A percentile compares a stretch with the other conserved stretches of the same genome.
Evolutionary conservation across 257 asterid species (phyloP).

Genomic region (Coffea eugenioides): DNA sequence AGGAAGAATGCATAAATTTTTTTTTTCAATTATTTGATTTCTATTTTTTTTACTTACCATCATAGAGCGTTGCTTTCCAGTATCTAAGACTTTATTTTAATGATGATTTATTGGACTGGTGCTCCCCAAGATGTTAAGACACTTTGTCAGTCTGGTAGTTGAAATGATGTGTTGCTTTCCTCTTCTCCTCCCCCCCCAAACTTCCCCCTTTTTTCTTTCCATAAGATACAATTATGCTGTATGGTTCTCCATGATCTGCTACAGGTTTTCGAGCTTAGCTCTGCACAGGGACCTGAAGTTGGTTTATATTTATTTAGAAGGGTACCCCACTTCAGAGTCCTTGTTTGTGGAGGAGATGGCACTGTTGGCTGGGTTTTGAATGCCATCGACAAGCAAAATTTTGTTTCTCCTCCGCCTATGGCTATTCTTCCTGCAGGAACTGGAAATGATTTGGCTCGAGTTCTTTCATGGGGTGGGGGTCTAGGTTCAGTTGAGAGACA

Average conservation of each 20-base stretch:
- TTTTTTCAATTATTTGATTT: not conserved
- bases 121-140: not conserved
- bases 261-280: slow-evolving; percentile 85
- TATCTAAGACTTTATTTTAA: not conserved
- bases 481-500: slow-evolving; percentile 97
- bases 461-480: slow-evolving; percentile 97
- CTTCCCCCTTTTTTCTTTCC: no score
- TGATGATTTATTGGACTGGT: not conserved
- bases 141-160: not conserved
- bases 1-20: not conserved
- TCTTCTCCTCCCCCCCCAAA: not conserved
- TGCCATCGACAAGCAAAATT: slow-evolving; percentile 84
- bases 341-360: slow-evolving; percentile 98
- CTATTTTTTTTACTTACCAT: no score
- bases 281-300: slow-evolving; percentile 84
- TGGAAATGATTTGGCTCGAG: slow-evolving; percentile 98
- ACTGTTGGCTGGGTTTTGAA: slow-evolving; percentile 96
- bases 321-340: slow-evolving; percentile 89
- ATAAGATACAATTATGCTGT: not conserved
- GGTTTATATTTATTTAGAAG: slow-evolving; percentile 82
- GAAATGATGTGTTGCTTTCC: not conserved
- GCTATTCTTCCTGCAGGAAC: slow-evolving; percentile 99
- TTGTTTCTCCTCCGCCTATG: slow-evolving; percentile 98
- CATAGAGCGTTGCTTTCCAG: not conserved
- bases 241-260: slow-evolving; percentile 15